These are phyloP conservation scores for Macrophomina tecta DNA, from an alignment of 2,329 filamentous ascomycete genomes.

Conservation along the genomic window DNA sequence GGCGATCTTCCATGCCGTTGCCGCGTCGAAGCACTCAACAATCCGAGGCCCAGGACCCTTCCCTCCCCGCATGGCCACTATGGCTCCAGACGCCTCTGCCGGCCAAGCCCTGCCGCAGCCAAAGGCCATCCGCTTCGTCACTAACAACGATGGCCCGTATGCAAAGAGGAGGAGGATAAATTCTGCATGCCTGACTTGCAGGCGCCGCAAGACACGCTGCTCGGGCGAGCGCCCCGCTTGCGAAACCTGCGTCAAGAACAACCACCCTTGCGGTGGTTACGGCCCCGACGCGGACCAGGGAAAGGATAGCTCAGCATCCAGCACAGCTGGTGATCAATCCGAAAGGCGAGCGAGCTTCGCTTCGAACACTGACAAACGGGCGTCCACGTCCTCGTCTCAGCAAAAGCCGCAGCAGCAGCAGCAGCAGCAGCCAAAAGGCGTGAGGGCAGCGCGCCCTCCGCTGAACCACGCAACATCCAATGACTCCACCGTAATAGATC, in stretches of 20 bases:
- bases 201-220: constrained; percentile 58
- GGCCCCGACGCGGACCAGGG: constrained; percentile 41
- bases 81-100: constrained; percentile 20
- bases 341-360: neutral
- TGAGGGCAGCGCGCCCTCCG: neutral
- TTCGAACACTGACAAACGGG: neutral
- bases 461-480: neutral
- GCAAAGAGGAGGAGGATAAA: constrained; percentile 50
- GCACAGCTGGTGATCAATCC: neutral
- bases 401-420: constrained; percentile 18
- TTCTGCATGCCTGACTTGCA: constrained; percentile 54
- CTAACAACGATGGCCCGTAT: constrained; percentile 50
- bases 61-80: constrained; percentile 23
- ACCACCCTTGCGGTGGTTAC: constrained; percentile 55
- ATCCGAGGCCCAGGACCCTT: neutral
- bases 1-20: neutral
- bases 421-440: constrained; percentile 3
- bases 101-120: constrained; percentile 37
- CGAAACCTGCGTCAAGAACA: constrained; percentile 55
- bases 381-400: constrained; percentile 4
- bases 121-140: constrained; percentile 50
- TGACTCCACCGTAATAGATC: constrained; percentile 11
- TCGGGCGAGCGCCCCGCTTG: constrained; percentile 51
- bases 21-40: neutral
- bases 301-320: neutral